Percentiles rank a stretch among this genome's conserved stretches.
Conservation (phyloP, 2,329 filamentous ascomycete species). For the Coniochaeta sp. region DNA sequence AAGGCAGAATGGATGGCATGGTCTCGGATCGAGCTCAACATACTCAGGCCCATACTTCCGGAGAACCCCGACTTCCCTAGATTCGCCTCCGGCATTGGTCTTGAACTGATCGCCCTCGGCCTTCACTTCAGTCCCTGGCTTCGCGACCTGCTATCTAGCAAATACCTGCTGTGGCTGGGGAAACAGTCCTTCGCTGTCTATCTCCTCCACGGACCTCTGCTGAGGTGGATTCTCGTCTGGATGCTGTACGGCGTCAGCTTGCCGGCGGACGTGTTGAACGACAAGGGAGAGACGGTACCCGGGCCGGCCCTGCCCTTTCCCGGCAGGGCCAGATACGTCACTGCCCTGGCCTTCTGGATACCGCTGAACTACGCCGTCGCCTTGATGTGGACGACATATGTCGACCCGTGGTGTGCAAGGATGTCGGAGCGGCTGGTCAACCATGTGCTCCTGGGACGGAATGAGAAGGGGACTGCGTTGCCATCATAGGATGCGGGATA, state of each 20-base stretch:
- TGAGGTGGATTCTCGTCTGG: constrained; percentile 53
- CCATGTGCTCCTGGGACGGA: constrained; percentile 10
- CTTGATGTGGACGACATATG: constrained; percentile 43
- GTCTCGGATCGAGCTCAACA: constrained; percentile 37
- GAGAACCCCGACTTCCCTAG: constrained; percentile 37
- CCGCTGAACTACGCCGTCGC: constrained; percentile 37
- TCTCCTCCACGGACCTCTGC: constrained; percentile 53
- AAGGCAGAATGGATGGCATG: constrained; percentile 45
- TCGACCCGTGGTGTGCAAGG: constrained; percentile 43
- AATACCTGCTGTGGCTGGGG: constrained; percentile 53
- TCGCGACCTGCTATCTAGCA: constrained; percentile 46
- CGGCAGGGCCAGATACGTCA: constrained; percentile 25
- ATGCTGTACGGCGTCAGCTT: constrained; percentile 44
- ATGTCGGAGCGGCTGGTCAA: constrained; percentile 30
- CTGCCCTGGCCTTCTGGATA: constrained; percentile 37
- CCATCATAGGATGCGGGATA: background rate
- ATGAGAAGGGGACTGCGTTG: constrained; percentile 8
- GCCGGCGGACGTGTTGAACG: constrained; percentile 27
- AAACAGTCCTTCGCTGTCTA: constrained; percentile 60
- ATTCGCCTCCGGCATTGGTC: constrained; percentile 29
- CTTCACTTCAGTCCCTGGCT: constrained; percentile 44
- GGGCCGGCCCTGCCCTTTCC: constrained; percentile 29
- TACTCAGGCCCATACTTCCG: constrained; percentile 37
- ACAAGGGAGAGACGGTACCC: constrained; percentile 24
- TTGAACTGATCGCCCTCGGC: constrained; percentile 38